Percentiles rank a stretch among this genome's conserved stretches.
phyloP scores from a whole-genome alignment of 805 yeast genomes.

The Wickerhamiella brachini region DNA sequence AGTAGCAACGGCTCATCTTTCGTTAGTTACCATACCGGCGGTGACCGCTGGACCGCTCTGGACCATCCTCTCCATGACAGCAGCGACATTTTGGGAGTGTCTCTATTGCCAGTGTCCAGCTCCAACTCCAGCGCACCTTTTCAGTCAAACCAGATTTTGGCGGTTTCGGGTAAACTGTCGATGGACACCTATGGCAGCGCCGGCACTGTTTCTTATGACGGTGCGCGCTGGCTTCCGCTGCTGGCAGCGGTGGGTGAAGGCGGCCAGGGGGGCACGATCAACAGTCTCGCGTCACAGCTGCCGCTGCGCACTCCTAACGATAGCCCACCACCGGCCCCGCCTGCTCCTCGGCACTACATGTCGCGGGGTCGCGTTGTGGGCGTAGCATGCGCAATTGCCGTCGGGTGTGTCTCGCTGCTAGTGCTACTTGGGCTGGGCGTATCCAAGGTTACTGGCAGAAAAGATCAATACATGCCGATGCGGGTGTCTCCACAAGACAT shows the following conservation, averaged over 20 bases:
- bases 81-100: conserved; percentile 33
- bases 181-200: conserved; percentile 40
- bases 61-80: conserved; percentile 25
- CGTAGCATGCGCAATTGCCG: conserved; percentile 51
- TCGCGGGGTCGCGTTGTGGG: conserved; percentile 53
- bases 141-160: conserved; percentile 34
- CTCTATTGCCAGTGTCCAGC: conserved; percentile 28
- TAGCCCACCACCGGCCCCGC: not conserved
- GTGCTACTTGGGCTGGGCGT: conserved; percentile 29
- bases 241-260: conserved; percentile 16
- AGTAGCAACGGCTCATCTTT: conserved; percentile 22
- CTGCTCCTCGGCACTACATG: conserved; percentile 18
- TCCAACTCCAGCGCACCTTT: conserved; percentile 20
- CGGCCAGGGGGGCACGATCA: not conserved
- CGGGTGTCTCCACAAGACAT: conserved; percentile 38
- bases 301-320: not conserved
- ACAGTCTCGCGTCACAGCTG: not conserved
- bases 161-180: conserved; percentile 44
- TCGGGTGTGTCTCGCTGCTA: conserved; percentile 35
- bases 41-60: conserved; percentile 32
- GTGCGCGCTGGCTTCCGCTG: conserved; percentile 52
- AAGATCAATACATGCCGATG: not conserved
- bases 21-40: conserved; percentile 33
- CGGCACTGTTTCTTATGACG: conserved; percentile 52
- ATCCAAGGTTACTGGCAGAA: conserved; percentile 4